Evolutionary conservation across 306 rosid genomes (phyloP), one percentile per base, ranked within the genome.

Genomic region (Argentina anserina): DNA sequence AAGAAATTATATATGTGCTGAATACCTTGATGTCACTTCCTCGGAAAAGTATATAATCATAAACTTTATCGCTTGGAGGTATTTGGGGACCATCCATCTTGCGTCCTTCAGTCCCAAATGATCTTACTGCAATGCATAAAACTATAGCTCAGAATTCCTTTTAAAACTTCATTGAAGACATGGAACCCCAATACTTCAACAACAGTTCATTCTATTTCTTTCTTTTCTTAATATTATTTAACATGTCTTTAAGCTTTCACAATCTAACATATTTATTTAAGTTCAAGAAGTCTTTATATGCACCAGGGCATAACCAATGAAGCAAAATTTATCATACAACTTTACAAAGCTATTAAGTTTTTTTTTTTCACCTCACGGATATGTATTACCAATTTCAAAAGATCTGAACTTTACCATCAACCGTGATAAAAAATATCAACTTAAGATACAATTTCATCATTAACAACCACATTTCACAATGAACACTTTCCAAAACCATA

Each of bases 31-130:
- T 91, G 83, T 91, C 98, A 77, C 92, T 86, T 75, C 98, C 97
- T 5, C 98, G 94, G 75, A 93, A 93, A 42, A 93, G 86, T 78
- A 93, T 93, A 68, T 87, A 91, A 83, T 91, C 97, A 70, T 89
- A 94, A 53, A 94, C 87, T 81, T 84, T 89, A 81, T 94, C 97
- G 31, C 95, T 83, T 18, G 97, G 92, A 46, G 91, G 92, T 72
- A 91, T 81, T 83, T 94, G 98, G 20, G 77, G 96, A 68, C 98
- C 98, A 74, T 91, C 97, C 76, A 88, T 89, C 77, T 94, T 94
- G 75, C 98, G 84, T 64, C 98, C 98, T 83, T 94, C 98, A 4
- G 98, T 91, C 72, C 98, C 98, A 72, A 91, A 94, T 43, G 98
- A 94, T 33, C 92, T 87, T 50, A 94, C 97, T 93, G 88, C 80